Percentiles rank a stretch among this genome's conserved stretches.
Evolutionary conservation across 116 monocot genomes (phyloP).

Genomic region (Dioscorea cayenensis): DNA sequence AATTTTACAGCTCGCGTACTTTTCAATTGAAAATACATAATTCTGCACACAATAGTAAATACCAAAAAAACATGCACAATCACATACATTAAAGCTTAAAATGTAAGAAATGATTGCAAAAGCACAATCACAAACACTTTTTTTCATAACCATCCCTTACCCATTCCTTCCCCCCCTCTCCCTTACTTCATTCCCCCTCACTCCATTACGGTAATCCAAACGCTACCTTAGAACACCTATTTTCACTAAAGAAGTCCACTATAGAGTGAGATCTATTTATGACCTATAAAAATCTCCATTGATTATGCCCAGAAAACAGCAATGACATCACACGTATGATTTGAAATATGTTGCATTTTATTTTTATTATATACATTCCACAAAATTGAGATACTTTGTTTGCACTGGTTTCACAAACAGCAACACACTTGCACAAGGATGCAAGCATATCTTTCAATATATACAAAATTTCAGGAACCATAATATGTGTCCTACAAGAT

Average conservation of each 20-base stretch:
- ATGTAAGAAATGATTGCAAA: not conserved
- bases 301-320: too few relatives aligned
- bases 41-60: not conserved
- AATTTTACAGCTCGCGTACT: not conserved
- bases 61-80: not conserved
- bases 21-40: not conserved
- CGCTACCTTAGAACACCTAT: not conserved
- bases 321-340: too few relatives aligned
- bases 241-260: too few relatives aligned
- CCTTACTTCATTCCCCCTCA: too few relatives aligned
- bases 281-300: too few relatives aligned
- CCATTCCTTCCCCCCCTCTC: too few relatives aligned
- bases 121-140: too few relatives aligned
- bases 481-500: not conserved
- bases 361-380: not conserved
- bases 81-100: not conserved
- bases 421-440: not conserved
- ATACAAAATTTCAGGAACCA: not conserved
- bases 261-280: too few relatives aligned
- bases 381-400: not conserved
- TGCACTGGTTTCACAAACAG: not conserved
- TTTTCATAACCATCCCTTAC: too few relatives aligned
- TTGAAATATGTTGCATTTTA: too few relatives aligned
- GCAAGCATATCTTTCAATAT: not conserved
- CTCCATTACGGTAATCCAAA: too few relatives aligned